phyloP scores from a whole-genome alignment of 495 filamentous ascomycete genomes.

The Daldinia grandis region DNA sequence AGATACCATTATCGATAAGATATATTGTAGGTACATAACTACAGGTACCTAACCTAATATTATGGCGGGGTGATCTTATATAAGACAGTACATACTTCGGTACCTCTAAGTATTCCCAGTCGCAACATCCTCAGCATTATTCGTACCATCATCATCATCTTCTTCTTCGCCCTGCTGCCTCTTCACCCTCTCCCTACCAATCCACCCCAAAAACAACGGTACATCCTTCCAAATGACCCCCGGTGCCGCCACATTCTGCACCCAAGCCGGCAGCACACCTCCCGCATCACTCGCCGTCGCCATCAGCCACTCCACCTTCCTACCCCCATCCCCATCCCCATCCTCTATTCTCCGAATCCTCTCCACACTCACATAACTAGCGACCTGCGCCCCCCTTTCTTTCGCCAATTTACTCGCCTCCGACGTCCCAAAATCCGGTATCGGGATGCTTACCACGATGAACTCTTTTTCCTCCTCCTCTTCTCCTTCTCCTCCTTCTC shows the following conservation, averaged over 20 bases:
- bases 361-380: constrained; percentile 70
- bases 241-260: constrained; percentile 72
- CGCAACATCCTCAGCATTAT: not conserved
- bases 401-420: constrained; percentile 45
- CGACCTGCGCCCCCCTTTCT: constrained; percentile 59
- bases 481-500: not conserved
- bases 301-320: constrained; percentile 71
- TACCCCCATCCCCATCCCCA: constrained; percentile 10
- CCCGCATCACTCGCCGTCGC: constrained; percentile 74
- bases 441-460: constrained; percentile 63
- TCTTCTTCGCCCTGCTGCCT: constrained; percentile 19
- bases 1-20: constrained; percentile 31
- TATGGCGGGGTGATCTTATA: not conserved
- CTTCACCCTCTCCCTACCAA: constrained; percentile 50
- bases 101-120: not conserved
- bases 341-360: constrained; percentile 52
- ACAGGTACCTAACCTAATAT: too few species aligned
- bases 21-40: too few species aligned
- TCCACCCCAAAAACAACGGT: constrained; percentile 71
- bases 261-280: constrained; percentile 70
- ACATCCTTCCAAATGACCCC: constrained; percentile 76
- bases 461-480: constrained; percentile 50
- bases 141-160: constrained; percentile 8
- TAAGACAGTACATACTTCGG: not conserved
- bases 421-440: constrained; percentile 50